Percentiles rank a stretch among this genome's conserved stretches.
Conservation (phyloP, 106 monocot species). For the Dendrobium officinale region DNA sequence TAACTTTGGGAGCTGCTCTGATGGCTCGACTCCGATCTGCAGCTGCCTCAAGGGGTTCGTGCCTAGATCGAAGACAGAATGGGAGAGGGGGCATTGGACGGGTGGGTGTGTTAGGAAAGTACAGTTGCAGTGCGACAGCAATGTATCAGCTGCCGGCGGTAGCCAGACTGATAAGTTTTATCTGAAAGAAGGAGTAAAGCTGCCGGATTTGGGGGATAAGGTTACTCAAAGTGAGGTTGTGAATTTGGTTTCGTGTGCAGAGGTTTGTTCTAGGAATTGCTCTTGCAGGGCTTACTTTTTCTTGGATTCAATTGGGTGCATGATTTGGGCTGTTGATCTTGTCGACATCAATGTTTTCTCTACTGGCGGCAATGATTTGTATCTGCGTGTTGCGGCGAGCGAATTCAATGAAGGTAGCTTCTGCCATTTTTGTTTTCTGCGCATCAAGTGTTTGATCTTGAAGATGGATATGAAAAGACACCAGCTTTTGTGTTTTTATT, state of each 20-base stretch:
- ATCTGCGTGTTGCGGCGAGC: conserved; percentile 21
- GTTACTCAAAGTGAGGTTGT: background rate
- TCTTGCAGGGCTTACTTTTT: conserved; percentile 22
- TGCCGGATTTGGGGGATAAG: conserved; percentile 26
- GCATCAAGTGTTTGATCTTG: background rate
- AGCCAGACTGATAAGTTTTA: conserved; percentile 14
- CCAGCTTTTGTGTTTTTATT: background rate
- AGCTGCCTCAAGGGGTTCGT: conserved; percentile 19
- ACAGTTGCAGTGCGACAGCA: conserved; percentile 13
- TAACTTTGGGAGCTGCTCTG: conserved; percentile 3
- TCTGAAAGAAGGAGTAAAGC: conserved; percentile 13
- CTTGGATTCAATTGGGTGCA: conserved; percentile 19
- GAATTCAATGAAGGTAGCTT: conserved; percentile 9
- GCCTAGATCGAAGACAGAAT: conserved; percentile 8
- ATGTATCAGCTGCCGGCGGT: background rate
- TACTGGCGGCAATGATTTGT: conserved; percentile 12
- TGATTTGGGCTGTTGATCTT: conserved; percentile 22
- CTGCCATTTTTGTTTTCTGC: background rate
- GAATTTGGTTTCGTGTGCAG: conserved; percentile 1
- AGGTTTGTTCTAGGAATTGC: conserved; percentile 17
- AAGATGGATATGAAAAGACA: background rate
- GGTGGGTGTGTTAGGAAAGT: conserved; percentile 25
- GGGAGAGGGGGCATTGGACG: conserved; percentile 19
- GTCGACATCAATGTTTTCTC: conserved; percentile 18
- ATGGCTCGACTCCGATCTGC: conserved; percentile 1